Conservation (phyloP, 78 protist genomes). For the Isochrysis galbana region DNA sequence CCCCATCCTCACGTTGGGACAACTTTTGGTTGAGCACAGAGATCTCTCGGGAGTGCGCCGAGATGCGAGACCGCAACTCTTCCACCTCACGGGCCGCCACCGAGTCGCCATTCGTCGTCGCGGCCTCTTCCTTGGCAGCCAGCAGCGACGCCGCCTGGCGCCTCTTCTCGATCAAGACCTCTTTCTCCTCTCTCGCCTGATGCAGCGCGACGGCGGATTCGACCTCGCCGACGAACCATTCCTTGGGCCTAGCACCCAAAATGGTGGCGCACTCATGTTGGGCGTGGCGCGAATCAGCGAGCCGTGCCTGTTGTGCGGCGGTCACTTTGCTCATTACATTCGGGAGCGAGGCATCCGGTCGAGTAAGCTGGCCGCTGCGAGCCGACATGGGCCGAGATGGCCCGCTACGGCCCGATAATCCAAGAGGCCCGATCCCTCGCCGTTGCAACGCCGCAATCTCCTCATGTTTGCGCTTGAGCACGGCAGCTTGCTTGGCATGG, state of each 20-base stretch:
- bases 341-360: too few species aligned
- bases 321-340: too few species aligned
- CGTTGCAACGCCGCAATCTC: neutral
- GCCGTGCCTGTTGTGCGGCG: neutral
- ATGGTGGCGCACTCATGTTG: neutral
- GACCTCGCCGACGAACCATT: neutral
- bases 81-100: neutral
- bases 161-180: neutral
- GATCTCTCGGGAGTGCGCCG: neutral
- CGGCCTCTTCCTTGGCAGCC: neutral
- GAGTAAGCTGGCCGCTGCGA: too few species aligned
- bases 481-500: neutral
- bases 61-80: neutral
- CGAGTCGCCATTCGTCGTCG: neutral
- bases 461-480: neutral
- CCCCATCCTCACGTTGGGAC: neutral
- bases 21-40: neutral
- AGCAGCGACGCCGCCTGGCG: neutral
- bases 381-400: too few species aligned
- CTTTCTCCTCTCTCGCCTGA: neutral
- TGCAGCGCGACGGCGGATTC: neutral
- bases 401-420: too few species aligned
- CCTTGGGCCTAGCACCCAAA: neutral
- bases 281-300: neutral
- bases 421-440: too few species aligned